Evolutionary conservation across 208 protist genomes (phyloP).

Genomic region (Acanthamoeba castellanii): DNA sequence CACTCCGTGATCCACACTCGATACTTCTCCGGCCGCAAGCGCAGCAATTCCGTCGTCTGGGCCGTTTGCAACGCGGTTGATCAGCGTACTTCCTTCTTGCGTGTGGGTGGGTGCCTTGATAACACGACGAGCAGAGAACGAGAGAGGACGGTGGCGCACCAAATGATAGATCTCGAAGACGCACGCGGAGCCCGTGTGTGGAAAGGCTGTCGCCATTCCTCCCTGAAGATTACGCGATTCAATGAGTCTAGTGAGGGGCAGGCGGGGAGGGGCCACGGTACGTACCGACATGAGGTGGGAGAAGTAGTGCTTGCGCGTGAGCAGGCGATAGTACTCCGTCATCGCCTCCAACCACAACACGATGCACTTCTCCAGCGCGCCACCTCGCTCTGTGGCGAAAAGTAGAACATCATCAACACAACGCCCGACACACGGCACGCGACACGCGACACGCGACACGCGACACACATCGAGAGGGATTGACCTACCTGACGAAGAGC

Average conservation of each 20-base stretch:
- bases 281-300: not conserved
- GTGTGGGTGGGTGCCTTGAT: too few relatives aligned
- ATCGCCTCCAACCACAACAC: slow-evolving; percentile 52
- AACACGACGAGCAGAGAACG: not conserved
- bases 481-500: not conserved
- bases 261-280: not conserved
- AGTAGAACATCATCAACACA: too few relatives aligned
- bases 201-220: slow-evolving; percentile 41
- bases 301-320: slow-evolving; percentile 66
- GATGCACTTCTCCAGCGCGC: not conserved
- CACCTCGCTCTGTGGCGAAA: not conserved
- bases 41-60: slow-evolving; percentile 4
- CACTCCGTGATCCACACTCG: not conserved
- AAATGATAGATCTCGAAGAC: slow-evolving; percentile 11
- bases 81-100: too few relatives aligned
- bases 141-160: not conserved
- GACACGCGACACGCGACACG: too few relatives aligned
- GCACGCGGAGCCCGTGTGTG: not conserved
- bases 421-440: too few relatives aligned
- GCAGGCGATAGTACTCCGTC: slow-evolving; percentile 49
- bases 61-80: too few relatives aligned
- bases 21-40: slow-evolving; percentile 25
- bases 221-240: too few relatives aligned
- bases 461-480: not conserved
- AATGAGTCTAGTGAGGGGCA: not conserved